Evolutionary conservation across 2,329 filamentous ascomycete genomes (phyloP).

Genomic region (Xylaria sp.): DNA sequence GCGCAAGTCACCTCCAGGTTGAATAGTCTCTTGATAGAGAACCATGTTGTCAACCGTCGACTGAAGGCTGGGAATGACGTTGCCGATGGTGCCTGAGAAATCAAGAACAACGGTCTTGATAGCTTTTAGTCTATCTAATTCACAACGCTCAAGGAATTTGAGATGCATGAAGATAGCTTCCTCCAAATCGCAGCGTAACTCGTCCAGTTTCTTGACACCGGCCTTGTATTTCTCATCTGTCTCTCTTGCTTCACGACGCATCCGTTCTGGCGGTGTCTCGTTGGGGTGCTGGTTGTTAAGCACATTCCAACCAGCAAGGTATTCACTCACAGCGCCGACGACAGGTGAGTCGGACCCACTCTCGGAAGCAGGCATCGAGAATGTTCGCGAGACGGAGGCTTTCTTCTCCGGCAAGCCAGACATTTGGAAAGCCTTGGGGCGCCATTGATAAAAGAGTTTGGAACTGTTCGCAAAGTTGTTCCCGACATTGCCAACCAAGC

Average conservation of each 20-base stretch:
- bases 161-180: constrained; percentile 93
- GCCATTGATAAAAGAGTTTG: constrained; percentile 97
- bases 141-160: constrained; percentile 96
- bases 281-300: constrained; percentile 91
- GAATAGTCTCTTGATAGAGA: constrained; percentile 98
- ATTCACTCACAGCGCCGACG: constrained; percentile 86
- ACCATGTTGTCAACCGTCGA: constrained; percentile 99
- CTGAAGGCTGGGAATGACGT: constrained; percentile 95
- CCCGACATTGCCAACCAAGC: constrained; percentile 92
- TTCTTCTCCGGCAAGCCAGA: constrained; percentile 92
- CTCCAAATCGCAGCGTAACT: constrained; percentile 92
- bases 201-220: constrained; percentile 85
- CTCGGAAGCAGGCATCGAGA: constrained; percentile 73
- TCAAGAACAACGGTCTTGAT: constrained; percentile 98
- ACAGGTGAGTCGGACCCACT: constrained; percentile 79
- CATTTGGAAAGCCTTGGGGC: constrained; percentile 87
- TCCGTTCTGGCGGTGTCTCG: constrained; percentile 86
- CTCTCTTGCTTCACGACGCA: constrained; percentile 89
- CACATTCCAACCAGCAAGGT: constrained; percentile 91
- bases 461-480: constrained; percentile 98
- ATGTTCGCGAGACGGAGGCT: constrained; percentile 75
- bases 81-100: constrained; percentile 96
- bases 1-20: constrained; percentile 86
- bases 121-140: constrained; percentile 93
- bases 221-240: constrained; percentile 94